Percentiles rank a stretch among this genome's conserved stretches.
Conservation (phyloP, 257 asterid genomes). For the Anisodus acutangulus region DNA sequence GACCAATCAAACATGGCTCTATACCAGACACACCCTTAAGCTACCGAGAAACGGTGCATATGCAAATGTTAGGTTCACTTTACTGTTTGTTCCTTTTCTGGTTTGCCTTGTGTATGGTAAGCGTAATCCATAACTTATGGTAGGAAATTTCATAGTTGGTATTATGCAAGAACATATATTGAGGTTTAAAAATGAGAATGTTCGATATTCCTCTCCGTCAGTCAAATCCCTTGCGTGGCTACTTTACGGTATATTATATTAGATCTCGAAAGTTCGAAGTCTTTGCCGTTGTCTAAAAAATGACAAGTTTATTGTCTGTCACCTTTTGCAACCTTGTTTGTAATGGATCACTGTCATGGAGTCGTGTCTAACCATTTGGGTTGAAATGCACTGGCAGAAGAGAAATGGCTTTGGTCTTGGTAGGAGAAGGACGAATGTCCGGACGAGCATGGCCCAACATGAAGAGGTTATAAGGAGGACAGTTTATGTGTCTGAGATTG, state of each 20-base stretch:
- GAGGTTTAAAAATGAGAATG: background rate
- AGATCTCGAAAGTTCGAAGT: too few relatives aligned
- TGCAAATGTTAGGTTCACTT: background rate
- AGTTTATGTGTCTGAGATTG: constrained; percentile 69
- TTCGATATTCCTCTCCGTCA: too few relatives aligned
- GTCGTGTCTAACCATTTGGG: constrained; percentile 27
- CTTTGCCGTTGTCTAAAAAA: too few relatives aligned
- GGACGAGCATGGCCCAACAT: constrained; percentile 66
- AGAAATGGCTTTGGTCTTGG: constrained; percentile 43
- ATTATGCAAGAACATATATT: background rate
- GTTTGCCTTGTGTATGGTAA: background rate
- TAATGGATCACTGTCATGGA: background rate
- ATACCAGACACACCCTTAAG: background rate
- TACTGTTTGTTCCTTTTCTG: background rate
- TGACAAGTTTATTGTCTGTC: background rate
- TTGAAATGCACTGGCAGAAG: constrained; percentile 41
- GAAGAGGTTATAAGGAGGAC: constrained; percentile 66
- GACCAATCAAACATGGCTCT: too few relatives aligned
- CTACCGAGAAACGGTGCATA: background rate
- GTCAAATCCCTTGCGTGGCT: too few relatives aligned
- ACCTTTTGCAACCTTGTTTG: background rate
- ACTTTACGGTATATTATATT: too few relatives aligned
- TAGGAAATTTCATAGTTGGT: background rate
- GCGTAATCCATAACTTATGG: background rate
- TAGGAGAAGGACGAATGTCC: constrained; percentile 54